These are phyloP conservation scores for Stygiomarasmius scandens DNA, from an alignment of 1,284 basidiomycete genomes.

Conservation along the genomic window DNA sequence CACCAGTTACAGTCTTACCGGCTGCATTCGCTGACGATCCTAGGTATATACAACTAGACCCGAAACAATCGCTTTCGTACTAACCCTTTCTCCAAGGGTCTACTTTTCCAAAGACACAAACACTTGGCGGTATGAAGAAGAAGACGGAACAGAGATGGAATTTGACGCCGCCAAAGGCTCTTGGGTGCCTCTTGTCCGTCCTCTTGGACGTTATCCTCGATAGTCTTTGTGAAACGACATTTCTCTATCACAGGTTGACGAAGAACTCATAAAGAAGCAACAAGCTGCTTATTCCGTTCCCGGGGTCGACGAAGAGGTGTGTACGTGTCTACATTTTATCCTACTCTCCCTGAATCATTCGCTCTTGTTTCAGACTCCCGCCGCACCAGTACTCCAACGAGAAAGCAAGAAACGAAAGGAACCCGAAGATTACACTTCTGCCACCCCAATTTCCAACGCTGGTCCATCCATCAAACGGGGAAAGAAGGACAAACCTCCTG, in stretches of 20 bases:
- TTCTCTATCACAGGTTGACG: constrained; percentile 63
- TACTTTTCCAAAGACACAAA: constrained; percentile 77
- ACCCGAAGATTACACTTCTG: constrained; percentile 73
- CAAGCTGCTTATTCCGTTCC: constrained; percentile 90
- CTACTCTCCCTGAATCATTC: constrained; percentile 20
- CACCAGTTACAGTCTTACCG: constrained; percentile 7
- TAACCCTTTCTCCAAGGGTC: constrained; percentile 39
- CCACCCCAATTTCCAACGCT: constrained; percentile 42
- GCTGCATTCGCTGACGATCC: constrained; percentile 12
- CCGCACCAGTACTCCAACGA: constrained; percentile 79
- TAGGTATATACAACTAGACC: not conserved
- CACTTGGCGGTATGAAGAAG: constrained; percentile 89
- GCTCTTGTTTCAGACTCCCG: constrained; percentile 63
- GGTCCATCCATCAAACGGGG: constrained; percentile 69
- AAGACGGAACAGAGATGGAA: constrained; percentile 87
- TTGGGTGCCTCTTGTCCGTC: constrained; percentile 83
- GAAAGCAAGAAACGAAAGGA: constrained; percentile 84
- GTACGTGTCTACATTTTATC: constrained; percentile 29
- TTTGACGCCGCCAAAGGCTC: constrained; percentile 75
- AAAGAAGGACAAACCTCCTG: constrained; percentile 45
- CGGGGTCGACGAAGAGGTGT: constrained; percentile 90
- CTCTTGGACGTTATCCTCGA: constrained; percentile 6
- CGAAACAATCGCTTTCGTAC: not conserved
- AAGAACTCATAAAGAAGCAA: constrained; percentile 81
- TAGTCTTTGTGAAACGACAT: constrained; percentile 3